Evolutionary conservation across 2,329 filamentous ascomycete genomes (phyloP).

Genomic region (Penicillium capsulatum): DNA sequence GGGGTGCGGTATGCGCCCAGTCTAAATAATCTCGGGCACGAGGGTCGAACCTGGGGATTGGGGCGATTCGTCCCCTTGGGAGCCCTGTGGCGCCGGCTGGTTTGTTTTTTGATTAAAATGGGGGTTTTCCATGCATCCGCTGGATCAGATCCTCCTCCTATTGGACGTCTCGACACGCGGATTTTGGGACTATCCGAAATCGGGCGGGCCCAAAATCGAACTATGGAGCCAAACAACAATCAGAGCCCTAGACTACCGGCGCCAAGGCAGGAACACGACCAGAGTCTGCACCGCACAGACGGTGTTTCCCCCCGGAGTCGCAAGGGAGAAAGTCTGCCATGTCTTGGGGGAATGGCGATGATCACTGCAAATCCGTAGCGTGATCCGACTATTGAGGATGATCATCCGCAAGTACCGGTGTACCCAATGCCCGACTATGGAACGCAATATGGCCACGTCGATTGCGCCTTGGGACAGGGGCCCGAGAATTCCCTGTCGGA

Average conservation of each 20-base stretch:
- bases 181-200: slow-evolving; percentile 19
- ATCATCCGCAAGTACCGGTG: too few relatives aligned
- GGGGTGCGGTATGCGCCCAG: slow-evolving; percentile 18
- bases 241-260: slow-evolving; percentile 2
- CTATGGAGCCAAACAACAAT: slow-evolving; percentile 16
- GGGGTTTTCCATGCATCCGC: neutral
- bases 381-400: too few relatives aligned
- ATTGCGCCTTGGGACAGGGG: too few relatives aligned
- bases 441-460: too few relatives aligned
- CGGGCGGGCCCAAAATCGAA: slow-evolving; percentile 17
- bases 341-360: too few relatives aligned
- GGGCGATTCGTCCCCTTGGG: slow-evolving; percentile 4
- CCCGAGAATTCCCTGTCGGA: too few relatives aligned
- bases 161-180: slow-evolving; percentile 13
- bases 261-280: slow-evolving; percentile 9
- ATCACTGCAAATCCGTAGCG: too few relatives aligned
- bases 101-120: slow-evolving; percentile 7
- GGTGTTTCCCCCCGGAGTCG: too few relatives aligned
- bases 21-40: slow-evolving; percentile 16
- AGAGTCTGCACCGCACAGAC: slow-evolving; percentile 5
- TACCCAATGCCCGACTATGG: too few relatives aligned
- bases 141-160: slow-evolving; percentile 6
- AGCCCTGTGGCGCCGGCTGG: slow-evolving; percentile 5
- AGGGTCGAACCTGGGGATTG: slow-evolving; percentile 12
- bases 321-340: too few relatives aligned